Conservation (phyloP, 2,329 filamentous ascomycete genomes). For the Aureobasidium uvarum region DNA sequence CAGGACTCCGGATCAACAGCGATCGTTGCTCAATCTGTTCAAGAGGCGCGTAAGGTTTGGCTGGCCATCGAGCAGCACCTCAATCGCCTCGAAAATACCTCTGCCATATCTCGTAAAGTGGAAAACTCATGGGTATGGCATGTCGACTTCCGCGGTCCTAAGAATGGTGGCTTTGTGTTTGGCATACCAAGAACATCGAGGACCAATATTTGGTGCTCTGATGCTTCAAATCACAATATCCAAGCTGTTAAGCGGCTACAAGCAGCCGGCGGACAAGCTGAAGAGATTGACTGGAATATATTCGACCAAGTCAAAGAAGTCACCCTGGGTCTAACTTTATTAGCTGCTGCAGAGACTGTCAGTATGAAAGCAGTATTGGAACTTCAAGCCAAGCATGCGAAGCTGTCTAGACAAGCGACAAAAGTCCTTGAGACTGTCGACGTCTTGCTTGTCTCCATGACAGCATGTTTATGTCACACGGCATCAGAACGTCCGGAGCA, state of each 20-base stretch:
- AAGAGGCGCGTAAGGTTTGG: not conserved
- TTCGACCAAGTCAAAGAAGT: not conserved
- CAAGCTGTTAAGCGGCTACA: not conserved
- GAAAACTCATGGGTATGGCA: not conserved
- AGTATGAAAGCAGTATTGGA: not conserved
- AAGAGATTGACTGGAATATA: not conserved
- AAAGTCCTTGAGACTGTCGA: not conserved
- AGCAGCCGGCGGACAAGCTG: not conserved
- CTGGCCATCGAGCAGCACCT: not conserved
- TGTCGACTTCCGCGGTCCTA: not conserved
- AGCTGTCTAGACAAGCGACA: not conserved
- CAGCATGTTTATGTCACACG: not conserved
- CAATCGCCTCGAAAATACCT: not conserved
- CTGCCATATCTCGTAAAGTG: not conserved
- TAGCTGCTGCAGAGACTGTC: not conserved
- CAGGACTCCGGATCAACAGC: not conserved
- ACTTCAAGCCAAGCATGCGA: not conserved
- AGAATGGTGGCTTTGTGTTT: not conserved
- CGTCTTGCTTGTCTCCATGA: not conserved
- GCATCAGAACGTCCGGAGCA: not conserved
- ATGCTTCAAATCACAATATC: not conserved
- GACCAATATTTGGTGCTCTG: not conserved
- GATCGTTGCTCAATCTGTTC: not conserved
- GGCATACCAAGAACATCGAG: not conserved
- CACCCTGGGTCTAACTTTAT: not conserved